Evolutionary conservation across 345 rosid genomes (phyloP).

Genomic region (Arabis alpina): DNA sequence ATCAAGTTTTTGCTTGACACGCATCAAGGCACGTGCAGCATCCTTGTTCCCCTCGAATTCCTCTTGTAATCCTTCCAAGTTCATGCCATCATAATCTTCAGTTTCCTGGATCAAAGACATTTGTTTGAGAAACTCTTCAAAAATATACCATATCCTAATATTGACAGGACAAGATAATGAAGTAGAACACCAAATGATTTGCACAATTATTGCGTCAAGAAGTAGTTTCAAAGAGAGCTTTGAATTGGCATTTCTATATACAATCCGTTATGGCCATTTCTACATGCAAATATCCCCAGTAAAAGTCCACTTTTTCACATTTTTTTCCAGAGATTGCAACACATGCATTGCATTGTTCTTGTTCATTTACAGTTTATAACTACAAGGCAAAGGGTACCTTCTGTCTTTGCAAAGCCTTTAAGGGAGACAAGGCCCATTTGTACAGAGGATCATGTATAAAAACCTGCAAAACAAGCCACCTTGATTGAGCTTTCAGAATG

Average conservation of each 20-base stretch:
- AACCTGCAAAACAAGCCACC: conserved; percentile 62
- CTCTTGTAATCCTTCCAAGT: conserved; percentile 70
- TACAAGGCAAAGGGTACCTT: conserved; percentile 59
- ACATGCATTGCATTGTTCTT: conserved; percentile 21
- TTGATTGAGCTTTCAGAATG: too few relatives aligned
- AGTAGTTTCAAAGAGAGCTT: not conserved
- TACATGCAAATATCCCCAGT: not conserved
- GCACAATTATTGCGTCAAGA: conserved; percentile 1
- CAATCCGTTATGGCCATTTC: too few relatives aligned
- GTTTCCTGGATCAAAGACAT: conserved; percentile 58
- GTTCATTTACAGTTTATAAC: not conserved
- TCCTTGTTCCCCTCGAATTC: conserved; percentile 92
- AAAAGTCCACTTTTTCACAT: not conserved
- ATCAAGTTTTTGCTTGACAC: conserved; percentile 93
- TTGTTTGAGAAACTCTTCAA: conserved; percentile 23
- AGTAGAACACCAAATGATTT: conserved; percentile 10
- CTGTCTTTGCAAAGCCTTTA: conserved; percentile 98
- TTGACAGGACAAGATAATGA: conserved; percentile 8
- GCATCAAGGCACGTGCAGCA: conserved; percentile 90
- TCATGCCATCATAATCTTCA: conserved; percentile 66
- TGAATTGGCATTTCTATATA: conserved; percentile 5
- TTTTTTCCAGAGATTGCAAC: too few relatives aligned
- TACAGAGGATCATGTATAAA: conserved; percentile 98
- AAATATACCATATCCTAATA: not conserved
- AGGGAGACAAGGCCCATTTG: conserved; percentile 97